These are phyloP conservation scores for Pilasporangium apinafurcum DNA, from an alignment of 352 stramenopile species.

Conservation along the genomic window DNA sequence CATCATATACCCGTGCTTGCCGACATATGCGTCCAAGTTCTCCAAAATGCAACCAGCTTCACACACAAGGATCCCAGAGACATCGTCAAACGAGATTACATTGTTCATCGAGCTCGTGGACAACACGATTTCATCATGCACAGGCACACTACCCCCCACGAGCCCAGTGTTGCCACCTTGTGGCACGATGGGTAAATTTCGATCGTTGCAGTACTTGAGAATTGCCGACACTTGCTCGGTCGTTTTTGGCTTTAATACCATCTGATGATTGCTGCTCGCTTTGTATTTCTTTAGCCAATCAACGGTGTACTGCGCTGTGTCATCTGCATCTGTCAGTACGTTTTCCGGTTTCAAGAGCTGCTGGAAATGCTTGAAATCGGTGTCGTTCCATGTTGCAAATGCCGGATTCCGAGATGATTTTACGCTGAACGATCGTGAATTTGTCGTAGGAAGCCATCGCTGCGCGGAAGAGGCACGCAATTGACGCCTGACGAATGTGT, in stretches of 20 bases:
- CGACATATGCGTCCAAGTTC: constrained; percentile 87
- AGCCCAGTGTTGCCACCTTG: constrained; percentile 97
- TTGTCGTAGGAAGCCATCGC: constrained; percentile 3
- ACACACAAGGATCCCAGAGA: constrained; percentile 76
- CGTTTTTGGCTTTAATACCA: constrained; percentile 85
- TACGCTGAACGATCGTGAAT: constrained; percentile 1
- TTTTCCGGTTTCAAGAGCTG: constrained; percentile 46
- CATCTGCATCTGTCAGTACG: constrained; percentile 63
- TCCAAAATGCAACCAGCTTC: constrained; percentile 94
- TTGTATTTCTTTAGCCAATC: constrained; percentile 89
- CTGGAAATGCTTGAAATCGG: constrained; percentile 63
- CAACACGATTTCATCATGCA: constrained; percentile 94
- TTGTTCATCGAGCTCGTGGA: constrained; percentile 89
- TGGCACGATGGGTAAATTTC: constrained; percentile 88
- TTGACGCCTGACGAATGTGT: not conserved
- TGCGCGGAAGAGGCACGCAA: constrained; percentile 8
- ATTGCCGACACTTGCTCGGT: constrained; percentile 86
- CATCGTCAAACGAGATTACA: constrained; percentile 89
- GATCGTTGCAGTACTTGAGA: constrained; percentile 90
- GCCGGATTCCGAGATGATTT: constrained; percentile 17
- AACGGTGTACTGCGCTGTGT: constrained; percentile 61
- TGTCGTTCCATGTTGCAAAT: constrained; percentile 49
- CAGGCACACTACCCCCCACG: constrained; percentile 89
- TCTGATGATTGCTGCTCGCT: constrained; percentile 35
- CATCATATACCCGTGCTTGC: constrained; percentile 86